Evolutionary conservation across 1,139 yeast genomes (phyloP), one percentile per base, ranked within the genome.

Genomic region (Lodderomyces oxycetoniae): DNA sequence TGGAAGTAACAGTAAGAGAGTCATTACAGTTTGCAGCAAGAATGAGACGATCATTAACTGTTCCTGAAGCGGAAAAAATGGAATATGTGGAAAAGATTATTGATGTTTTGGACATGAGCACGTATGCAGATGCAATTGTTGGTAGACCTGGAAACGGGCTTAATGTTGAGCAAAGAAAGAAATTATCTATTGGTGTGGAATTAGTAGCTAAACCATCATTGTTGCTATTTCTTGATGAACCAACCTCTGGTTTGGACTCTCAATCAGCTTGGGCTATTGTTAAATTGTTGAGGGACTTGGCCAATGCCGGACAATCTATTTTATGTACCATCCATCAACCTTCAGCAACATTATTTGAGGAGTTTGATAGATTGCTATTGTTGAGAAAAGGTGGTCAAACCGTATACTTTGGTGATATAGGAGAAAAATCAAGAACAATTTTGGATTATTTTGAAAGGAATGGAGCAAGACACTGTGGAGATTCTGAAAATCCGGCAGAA

Each of bases 201-300:
- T 64, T 87, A 39, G 93, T 87, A 29, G 95, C 95, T 17, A 86
- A 83, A 55, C 95, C 96, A 4, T 79, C 81, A 45, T 66, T 87
- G 38, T 63, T 87, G 42, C 64, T 87, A 37, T 87, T 87, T 60
- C 70, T 87, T 51, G 96, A 87, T 61, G 96, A 87, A 56, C 96
- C 96, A 7, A 87, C 96, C 15, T 86, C 95, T 5, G 96, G 96
- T 52, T 68, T 87, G 46, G 95, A 87, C 55, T 85, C 95, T 16
- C 95, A 86, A 59, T 82, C 95, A 37, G 94, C 95, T 6, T 84
- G 94, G 94, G 77, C 91, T 15, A 77, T 83, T 49, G 78, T 86
- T 55, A 77, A 79, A 52, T 67, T 85, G 56, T 74, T 84, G 74
- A 73, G 86, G 57, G 79, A 78, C 53, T 67, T 84, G 37, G 83